Base-by-base conservation (phyloP, 2,329 filamentous ascomycete species). In the Pestalotiopsis sp. region DNA sequence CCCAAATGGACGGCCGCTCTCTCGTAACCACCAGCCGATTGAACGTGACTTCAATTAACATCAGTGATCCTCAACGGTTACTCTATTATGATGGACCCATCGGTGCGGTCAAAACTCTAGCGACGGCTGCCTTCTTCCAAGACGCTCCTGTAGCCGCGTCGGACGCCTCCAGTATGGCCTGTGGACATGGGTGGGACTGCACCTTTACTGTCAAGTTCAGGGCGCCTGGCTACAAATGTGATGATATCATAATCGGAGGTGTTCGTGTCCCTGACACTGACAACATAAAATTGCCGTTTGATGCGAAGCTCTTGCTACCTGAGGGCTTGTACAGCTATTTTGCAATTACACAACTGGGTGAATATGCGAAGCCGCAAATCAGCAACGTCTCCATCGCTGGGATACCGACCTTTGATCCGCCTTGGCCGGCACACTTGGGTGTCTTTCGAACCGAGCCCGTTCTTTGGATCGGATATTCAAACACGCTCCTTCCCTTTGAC, bases 381-480 rank as follows among this genome's bases (percentile, higher is more conserved):
- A 23, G 20, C 20, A 23, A 23, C 20, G 20, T 23, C 20, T 23
- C 20, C 20, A 23, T 23, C 20, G 2, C 20, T 23, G 20, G 25
- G 25, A 25, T 25, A 25, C 25, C 25, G 25, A 1, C 2, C 9
- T 36, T 79, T 2, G 72, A 74, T 1, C 76, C 74, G 1, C 14
- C 59, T n/a, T 79, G 73, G 49, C 79, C 77, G 1, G 68, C 71
- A 39, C 70, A 78, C 14, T 72, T 82, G 2, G 81, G 82, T 1
- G 78, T 76, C 3, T 78, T 83, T 60, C 71, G 77, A n/a, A 79
- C 77, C 1, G 80, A 82, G 68, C 81, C 81, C 0, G 70, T 80
- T 20, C 67, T 83, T 14, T 82, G 79, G 79, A 72, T 83, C 25
- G 81, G 80, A 5, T 79, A 80, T 63, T 11, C 20, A n/a, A 31